Conservation (phyloP, 2,329 filamentous ascomycete genomes). For the Penicillium brevicompactum region DNA sequence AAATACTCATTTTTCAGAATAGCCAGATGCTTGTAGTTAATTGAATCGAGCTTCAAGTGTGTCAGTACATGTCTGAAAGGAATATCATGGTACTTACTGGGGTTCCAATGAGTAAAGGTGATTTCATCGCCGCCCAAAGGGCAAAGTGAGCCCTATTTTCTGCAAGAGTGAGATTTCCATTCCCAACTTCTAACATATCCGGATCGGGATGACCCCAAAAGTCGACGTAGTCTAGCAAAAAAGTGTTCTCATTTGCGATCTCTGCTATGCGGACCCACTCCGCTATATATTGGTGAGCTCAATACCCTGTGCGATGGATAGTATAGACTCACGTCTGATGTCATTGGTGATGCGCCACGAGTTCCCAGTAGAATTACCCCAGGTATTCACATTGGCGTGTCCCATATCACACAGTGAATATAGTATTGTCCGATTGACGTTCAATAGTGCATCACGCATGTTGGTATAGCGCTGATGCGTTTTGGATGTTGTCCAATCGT, state of each 20-base stretch:
- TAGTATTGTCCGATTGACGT: slow-evolving; percentile 49
- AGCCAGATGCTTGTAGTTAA: slow-evolving; percentile 39
- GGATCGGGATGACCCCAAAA: slow-evolving; percentile 57
- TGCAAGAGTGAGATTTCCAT: slow-evolving; percentile 48
- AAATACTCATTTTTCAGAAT: slow-evolving; percentile 49
- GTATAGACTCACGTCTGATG: slow-evolving; percentile 29
- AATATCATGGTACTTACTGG: slow-evolving; percentile 22
- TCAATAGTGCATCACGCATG: slow-evolving; percentile 57
- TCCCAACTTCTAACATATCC: slow-evolving; percentile 56
- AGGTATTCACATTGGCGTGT: slow-evolving; percentile 51
- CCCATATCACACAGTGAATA: slow-evolving; percentile 61
- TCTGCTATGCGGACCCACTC: slow-evolving; percentile 35
- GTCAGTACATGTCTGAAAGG: slow-evolving; percentile 1
- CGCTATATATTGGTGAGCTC: slow-evolving; percentile 10
- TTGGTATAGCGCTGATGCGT: slow-evolving; percentile 50
- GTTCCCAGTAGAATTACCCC: slow-evolving; percentile 54
- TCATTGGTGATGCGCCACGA: slow-evolving; percentile 46
- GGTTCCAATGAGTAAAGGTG: slow-evolving; percentile 53
- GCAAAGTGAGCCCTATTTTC: slow-evolving; percentile 56
- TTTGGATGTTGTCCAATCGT: slow-evolving; percentile 54
- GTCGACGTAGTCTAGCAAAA: slow-evolving; percentile 46
- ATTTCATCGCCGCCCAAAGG: slow-evolving; percentile 56
- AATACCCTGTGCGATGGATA: background rate
- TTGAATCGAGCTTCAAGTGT: slow-evolving; percentile 33
- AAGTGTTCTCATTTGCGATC: slow-evolving; percentile 55